Conservation (phyloP, 768 basidiomycete species). For the Sarcodon sp. region DNA sequence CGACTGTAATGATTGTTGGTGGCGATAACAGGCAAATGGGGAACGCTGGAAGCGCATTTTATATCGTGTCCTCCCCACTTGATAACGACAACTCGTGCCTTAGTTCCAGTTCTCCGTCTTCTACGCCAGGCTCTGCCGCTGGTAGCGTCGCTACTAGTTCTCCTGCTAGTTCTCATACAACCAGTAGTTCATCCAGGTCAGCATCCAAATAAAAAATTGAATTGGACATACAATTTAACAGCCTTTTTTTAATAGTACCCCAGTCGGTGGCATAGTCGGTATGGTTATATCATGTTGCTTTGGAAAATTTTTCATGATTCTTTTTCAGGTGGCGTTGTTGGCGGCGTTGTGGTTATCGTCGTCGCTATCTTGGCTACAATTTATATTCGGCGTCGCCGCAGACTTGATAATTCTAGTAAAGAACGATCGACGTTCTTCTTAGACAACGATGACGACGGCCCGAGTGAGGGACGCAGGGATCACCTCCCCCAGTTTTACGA, state of each 20-base stretch:
- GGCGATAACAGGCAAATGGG: conserved; percentile 60
- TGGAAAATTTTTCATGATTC: not conserved
- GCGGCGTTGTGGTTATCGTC: conserved; percentile 40
- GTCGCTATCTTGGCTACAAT: conserved; percentile 29
- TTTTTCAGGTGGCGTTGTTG: conserved; percentile 34
- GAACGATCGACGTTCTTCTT: conserved; percentile 61
- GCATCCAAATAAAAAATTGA: not conserved
- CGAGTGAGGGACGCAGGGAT: conserved; percentile 19
- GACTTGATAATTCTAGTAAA: conserved; percentile 24
- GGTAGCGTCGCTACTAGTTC: conserved; percentile 54
- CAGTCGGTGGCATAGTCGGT: conserved; percentile 41
- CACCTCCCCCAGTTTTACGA: conserved; percentile 54
- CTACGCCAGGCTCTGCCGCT: conserved; percentile 65
- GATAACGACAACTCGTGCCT: conserved; percentile 46
- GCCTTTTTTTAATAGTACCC: conserved; percentile 11
- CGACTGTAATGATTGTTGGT: conserved; percentile 51
- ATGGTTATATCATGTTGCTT: conserved; percentile 4
- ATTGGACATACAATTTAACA: not conserved
- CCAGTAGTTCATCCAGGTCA: conserved; percentile 1
- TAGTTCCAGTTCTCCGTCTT: conserved; percentile 50
- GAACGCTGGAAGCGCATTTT: conserved; percentile 48
- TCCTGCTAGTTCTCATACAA: conserved; percentile 17
- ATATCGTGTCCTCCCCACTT: conserved; percentile 27
- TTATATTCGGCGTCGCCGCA: conserved; percentile 35
- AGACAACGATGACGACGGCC: conserved; percentile 28